These are phyloP conservation scores for Cladosporium oxysporum DNA, from an alignment of 2,329 filamentous ascomycete species.

Conservation along the genomic window DNA sequence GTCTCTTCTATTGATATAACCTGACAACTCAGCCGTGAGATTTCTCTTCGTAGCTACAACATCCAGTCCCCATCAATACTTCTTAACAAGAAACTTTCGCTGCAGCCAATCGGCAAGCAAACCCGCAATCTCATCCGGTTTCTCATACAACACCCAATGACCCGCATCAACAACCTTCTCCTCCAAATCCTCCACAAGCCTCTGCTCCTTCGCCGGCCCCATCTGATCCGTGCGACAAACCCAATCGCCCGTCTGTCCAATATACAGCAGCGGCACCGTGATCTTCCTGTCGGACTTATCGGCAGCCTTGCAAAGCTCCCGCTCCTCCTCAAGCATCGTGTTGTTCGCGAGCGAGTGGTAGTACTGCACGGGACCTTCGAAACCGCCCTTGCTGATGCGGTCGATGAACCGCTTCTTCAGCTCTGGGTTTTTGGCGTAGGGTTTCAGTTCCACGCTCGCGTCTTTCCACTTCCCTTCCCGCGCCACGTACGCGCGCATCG, in stretches of 20 bases:
- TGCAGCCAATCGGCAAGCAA: slow-evolving; percentile 24
- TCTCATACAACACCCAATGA: slow-evolving; percentile 42
- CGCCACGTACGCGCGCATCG: slow-evolving; percentile 36
- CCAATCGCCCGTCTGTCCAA: slow-evolving; percentile 38
- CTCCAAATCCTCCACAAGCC: slow-evolving; percentile 37
- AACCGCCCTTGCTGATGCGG: slow-evolving; percentile 38
- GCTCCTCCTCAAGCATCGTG: slow-evolving; percentile 34
- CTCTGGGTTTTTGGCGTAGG: slow-evolving; percentile 36
- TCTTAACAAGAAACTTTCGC: slow-evolving; percentile 19
- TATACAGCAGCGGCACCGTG: slow-evolving; percentile 41
- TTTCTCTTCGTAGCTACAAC: not conserved
- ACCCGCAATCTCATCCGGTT: slow-evolving; percentile 34
- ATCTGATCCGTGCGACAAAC: slow-evolving; percentile 39
- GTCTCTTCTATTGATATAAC: not conserved
- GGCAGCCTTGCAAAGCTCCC: slow-evolving; percentile 28
- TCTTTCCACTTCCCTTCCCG: slow-evolving; percentile 26
- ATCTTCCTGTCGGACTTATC: slow-evolving; percentile 35
- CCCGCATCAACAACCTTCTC: slow-evolving; percentile 37
- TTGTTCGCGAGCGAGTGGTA: slow-evolving; percentile 38
- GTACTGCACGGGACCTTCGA: slow-evolving; percentile 41
- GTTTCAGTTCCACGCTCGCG: slow-evolving; percentile 32
- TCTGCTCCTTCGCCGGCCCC: slow-evolving; percentile 29
- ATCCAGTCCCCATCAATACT: not conserved
- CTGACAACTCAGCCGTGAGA: not conserved
- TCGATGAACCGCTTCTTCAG: slow-evolving; percentile 40